Conservation (phyloP, 2,329 filamentous ascomycete species). For the Alternaria postmessia region DNA sequence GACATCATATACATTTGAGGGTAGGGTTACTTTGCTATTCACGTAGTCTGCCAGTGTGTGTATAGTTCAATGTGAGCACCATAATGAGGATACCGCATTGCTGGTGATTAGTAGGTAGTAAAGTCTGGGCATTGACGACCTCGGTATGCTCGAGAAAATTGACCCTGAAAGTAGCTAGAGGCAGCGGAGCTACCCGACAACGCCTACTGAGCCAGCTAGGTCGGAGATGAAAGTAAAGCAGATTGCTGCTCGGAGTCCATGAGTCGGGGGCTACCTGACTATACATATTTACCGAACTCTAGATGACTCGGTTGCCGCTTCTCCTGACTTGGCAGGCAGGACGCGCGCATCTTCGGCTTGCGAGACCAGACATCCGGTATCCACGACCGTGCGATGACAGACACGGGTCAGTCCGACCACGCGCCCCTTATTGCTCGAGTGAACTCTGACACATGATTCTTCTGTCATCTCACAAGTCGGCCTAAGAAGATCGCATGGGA, state of each 20-base stretch:
- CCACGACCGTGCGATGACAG: neutral
- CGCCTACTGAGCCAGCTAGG: neutral
- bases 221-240: slow-evolving; percentile 1
- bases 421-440: neutral
- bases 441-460: neutral
- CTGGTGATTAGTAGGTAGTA: too few relatives aligned
- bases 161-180: neutral
- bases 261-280: neutral
- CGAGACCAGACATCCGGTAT: neutral
- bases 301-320: neutral
- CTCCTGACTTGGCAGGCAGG: neutral
- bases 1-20: neutral
- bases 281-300: neutral
- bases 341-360: neutral
- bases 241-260: neutral
- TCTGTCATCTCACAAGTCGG: too few relatives aligned
- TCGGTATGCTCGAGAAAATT: neutral
- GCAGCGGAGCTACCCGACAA: neutral
- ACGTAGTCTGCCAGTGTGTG: neutral
- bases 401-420: neutral
- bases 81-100: too few relatives aligned
- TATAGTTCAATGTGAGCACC: too few relatives aligned
- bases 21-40: neutral
- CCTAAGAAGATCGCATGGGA: neutral
- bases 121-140: too few relatives aligned